A percentile compares a stretch with the other conserved stretches of the same genome.
Evolutionary conservation across 1,284 basidiomycete genomes (phyloP).

Genomic region (Phellopilus nigrolimitatus): DNA sequence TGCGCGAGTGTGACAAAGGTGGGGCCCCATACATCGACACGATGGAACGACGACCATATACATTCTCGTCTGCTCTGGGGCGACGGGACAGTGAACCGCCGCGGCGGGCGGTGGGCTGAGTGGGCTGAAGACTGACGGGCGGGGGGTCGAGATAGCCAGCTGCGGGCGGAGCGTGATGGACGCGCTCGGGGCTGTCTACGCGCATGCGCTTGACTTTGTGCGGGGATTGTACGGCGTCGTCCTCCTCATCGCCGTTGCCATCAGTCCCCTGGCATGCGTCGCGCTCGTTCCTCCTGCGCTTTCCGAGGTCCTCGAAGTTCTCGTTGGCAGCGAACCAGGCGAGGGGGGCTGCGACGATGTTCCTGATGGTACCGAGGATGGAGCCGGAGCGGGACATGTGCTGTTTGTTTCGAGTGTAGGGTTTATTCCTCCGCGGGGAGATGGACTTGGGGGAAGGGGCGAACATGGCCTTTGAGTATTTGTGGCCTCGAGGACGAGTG

Average conservation of each 20-base stretch:
- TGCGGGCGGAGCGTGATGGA: constrained; percentile 24
- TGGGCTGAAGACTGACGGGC: constrained; percentile 36
- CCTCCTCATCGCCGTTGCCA: constrained; percentile 27
- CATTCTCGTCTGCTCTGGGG: not conserved
- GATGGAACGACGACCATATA: not conserved
- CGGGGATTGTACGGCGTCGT: constrained; percentile 26
- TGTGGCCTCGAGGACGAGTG: constrained; percentile 13
- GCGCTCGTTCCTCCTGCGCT: constrained; percentile 46
- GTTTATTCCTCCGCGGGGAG: constrained; percentile 1
- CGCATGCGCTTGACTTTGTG: constrained; percentile 48
- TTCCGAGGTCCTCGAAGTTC: constrained; percentile 35
- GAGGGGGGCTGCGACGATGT: constrained; percentile 59
- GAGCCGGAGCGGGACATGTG: constrained; percentile 18
- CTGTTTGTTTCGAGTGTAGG: constrained; percentile 3
- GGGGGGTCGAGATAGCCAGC: constrained; percentile 54
- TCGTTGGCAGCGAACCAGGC: constrained; percentile 48
- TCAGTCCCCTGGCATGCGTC: constrained; percentile 29
- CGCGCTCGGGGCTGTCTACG: constrained; percentile 44
- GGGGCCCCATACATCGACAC: constrained; percentile 1
- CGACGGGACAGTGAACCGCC: not conserved
- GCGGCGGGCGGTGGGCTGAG: constrained; percentile 21
- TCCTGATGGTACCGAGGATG: constrained; percentile 39
- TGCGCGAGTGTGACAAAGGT: constrained; percentile 38
- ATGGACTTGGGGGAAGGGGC: constrained; percentile 9
- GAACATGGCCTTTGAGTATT: constrained; percentile 13